Percentiles rank a stretch among this genome's conserved stretches.
phyloP scores from a whole-genome alignment of 768 basidiomycete genomes.

The Chalciporus sphaerocephalus region DNA sequence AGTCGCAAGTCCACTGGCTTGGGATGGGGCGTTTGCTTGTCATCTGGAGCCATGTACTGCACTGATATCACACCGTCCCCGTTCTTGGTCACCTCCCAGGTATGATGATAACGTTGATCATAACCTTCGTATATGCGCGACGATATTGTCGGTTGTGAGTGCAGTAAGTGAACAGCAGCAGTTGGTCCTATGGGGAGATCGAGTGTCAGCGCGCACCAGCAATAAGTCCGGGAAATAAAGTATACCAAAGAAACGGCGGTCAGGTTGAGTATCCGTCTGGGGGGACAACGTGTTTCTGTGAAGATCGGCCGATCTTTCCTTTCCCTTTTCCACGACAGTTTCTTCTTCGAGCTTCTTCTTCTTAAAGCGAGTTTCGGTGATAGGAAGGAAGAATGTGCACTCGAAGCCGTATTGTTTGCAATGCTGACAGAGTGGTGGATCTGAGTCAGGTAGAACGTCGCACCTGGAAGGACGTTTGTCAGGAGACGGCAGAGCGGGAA shows the following conservation, averaged over 20 bases:
- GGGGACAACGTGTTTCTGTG: slow-evolving; percentile 41
- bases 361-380: slow-evolving; percentile 98
- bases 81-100: slow-evolving; percentile 76
- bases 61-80: slow-evolving; percentile 89
- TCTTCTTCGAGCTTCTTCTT: slow-evolving; percentile 87
- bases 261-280: slow-evolving; percentile 45
- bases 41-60: slow-evolving; percentile 56
- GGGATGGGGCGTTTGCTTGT: slow-evolving; percentile 49
- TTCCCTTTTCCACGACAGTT: slow-evolving; percentile 37
- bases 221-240: slow-evolving; percentile 10
- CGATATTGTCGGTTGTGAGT: slow-evolving; percentile 84
- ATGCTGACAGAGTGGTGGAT: slow-evolving; percentile 84
- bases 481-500: background rate
- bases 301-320: slow-evolving; percentile 27
- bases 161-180: slow-evolving; percentile 78
- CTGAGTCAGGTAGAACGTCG: slow-evolving; percentile 76
- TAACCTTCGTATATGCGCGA: slow-evolving; percentile 82
- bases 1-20: slow-evolving; percentile 70
- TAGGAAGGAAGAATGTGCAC: slow-evolving; percentile 97
- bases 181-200: slow-evolving; percentile 68
- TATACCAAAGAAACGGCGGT: slow-evolving; percentile 63
- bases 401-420: slow-evolving; percentile 93
- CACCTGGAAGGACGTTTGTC: slow-evolving; percentile 43
- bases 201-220: slow-evolving; percentile 25
- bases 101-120: slow-evolving; percentile 83